These are phyloP conservation scores for Kondoa malvinella DNA, from an alignment of 768 basidiomycete genomes.

Conservation along the genomic window DNA sequence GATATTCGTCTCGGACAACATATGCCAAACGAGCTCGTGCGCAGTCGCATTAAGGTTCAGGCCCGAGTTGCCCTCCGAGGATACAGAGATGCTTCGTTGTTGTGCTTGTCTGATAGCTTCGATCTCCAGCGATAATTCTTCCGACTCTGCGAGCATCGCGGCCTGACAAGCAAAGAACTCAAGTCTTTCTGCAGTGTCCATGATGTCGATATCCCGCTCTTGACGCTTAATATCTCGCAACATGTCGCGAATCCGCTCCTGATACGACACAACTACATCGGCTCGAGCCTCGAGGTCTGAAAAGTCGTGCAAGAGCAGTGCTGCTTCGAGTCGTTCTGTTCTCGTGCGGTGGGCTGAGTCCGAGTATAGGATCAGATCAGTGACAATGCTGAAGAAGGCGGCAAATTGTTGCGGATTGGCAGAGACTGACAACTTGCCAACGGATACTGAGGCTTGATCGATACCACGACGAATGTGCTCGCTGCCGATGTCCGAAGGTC, in stretches of 20 bases:
- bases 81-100: constrained; percentile 35
- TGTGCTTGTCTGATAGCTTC: constrained; percentile 7
- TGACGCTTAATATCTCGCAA: constrained; percentile 34
- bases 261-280: constrained; percentile 37
- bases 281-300: constrained; percentile 41
- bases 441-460: constrained; percentile 60
- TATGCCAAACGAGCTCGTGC: constrained; percentile 75
- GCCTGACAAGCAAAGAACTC: not conserved
- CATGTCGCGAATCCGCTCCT: constrained; percentile 48
- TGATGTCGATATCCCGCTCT: constrained; percentile 32
- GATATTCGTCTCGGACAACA: constrained; percentile 52
- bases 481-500: not conserved
- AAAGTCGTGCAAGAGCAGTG: constrained; percentile 77
- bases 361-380: constrained; percentile 70
- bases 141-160: not conserved
- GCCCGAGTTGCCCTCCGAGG: constrained; percentile 49
- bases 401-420: constrained; percentile 67
- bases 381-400: constrained; percentile 70
- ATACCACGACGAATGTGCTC: constrained; percentile 2
- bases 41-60: constrained; percentile 64
- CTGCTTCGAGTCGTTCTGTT: constrained; percentile 57
- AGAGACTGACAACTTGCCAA: constrained; percentile 72
- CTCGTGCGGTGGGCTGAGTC: constrained; percentile 68
- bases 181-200: not conserved
- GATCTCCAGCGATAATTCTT: constrained; percentile 29